A percentile compares a stretch with the other conserved stretches of the same genome.
These are phyloP conservation scores for Fistulinella cinereoalba DNA, from an alignment of 1,284 basidiomycete genomes.

Conservation along the genomic window DNA sequence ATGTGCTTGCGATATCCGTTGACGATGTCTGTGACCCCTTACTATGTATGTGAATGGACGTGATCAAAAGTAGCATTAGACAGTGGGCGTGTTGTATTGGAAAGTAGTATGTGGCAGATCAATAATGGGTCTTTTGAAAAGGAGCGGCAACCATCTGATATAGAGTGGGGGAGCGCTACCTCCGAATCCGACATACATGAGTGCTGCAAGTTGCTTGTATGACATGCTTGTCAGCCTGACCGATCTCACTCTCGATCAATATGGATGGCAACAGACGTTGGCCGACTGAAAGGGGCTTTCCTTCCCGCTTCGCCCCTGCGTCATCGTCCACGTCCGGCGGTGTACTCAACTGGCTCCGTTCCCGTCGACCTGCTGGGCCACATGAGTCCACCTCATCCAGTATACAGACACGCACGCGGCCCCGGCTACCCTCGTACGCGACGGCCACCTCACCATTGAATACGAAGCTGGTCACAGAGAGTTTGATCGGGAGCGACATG, in stretches of 20 bases:
- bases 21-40: too few relatives aligned
- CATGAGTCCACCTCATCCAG: constrained; percentile 84
- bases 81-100: too few relatives aligned
- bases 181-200: too few relatives aligned
- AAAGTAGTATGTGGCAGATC: too few relatives aligned
- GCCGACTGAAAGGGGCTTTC: constrained; percentile 73
- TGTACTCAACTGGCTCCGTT: constrained; percentile 35
- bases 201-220: too few relatives aligned
- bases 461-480: constrained; percentile 85
- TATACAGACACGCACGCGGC: constrained; percentile 84
- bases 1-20: too few relatives aligned
- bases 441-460: constrained; percentile 87
- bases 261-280: constrained; percentile 88
- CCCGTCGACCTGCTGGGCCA: constrained; percentile 54
- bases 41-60: too few relatives aligned
- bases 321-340: constrained; percentile 45
- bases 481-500: constrained; percentile 93
- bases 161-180: too few relatives aligned
- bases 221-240: constrained; percentile 95
- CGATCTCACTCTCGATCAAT: constrained; percentile 94
- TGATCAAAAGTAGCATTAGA: too few relatives aligned
- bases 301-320: constrained; percentile 34
- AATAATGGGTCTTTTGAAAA: too few relatives aligned
- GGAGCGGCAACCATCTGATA: too few relatives aligned
- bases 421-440: constrained; percentile 84